These are phyloP conservation scores for Candida freyschussii DNA, from an alignment of 1,139 yeast species.

Conservation along the genomic window DNA sequence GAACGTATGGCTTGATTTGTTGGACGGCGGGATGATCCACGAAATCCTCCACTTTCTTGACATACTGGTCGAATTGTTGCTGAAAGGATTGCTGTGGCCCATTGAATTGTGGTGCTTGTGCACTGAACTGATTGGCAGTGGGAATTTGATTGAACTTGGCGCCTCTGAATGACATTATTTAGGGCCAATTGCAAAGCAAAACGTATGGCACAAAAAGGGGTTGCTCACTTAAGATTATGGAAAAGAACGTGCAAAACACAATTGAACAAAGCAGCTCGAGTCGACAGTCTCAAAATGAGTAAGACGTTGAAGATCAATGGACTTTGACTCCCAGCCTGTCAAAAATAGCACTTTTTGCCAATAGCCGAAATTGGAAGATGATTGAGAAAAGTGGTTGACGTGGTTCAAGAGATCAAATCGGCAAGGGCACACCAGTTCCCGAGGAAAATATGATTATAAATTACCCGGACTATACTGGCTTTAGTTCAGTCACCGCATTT, in stretches of 20 bases:
- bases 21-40: constrained; percentile 35
- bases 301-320: neutral
- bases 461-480: too few species aligned
- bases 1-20: constrained; percentile 63
- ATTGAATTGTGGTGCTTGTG: constrained; percentile 5
- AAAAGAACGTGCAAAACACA: too few species aligned
- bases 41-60: constrained; percentile 30
- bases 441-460: too few species aligned
- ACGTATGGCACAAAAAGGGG: neutral
- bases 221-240: neutral
- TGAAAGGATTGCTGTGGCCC: constrained; percentile 4
- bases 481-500: too few species aligned
- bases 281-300: neutral
- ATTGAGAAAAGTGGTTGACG: too few species aligned
- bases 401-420: too few species aligned
- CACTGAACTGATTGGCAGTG: constrained; percentile 9
- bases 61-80: constrained; percentile 25
- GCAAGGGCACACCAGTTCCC: too few species aligned
- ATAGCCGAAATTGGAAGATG: too few species aligned
- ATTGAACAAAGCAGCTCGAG: too few species aligned
- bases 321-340: too few species aligned
- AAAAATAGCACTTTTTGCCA: too few species aligned
- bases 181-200: neutral
- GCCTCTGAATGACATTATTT: constrained; percentile 26
- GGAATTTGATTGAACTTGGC: constrained; percentile 25